Evolutionary conservation across 331 rosid genomes (phyloP).

Genomic region (Acacia concinna): DNA sequence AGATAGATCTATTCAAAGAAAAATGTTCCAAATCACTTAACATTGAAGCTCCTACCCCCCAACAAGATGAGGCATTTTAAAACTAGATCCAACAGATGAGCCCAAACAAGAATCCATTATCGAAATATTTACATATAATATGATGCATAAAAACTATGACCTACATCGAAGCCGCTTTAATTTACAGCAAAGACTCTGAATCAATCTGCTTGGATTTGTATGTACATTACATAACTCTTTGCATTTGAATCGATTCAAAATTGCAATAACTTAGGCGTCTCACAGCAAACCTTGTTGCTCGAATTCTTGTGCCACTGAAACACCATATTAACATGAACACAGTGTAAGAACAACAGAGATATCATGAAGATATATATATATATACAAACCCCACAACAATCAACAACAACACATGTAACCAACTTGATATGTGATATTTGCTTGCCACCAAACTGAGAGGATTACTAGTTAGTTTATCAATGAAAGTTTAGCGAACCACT

Average conservation of each 20-base stretch:
- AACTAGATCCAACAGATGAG: neutral
- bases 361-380: neutral
- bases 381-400: too few relatives aligned
- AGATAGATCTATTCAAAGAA: neutral
- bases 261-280: conserved; percentile 27
- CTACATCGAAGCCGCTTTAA: neutral
- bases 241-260: conserved; percentile 22
- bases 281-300: conserved; percentile 49
- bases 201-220: conserved; percentile 15
- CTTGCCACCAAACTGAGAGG: neutral
- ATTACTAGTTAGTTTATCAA: neutral
- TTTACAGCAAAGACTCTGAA: neutral
- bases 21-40: conserved; percentile 16
- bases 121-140: neutral
- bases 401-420: neutral
- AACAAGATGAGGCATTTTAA: neutral
- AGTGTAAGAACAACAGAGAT: neutral
- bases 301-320: conserved; percentile 49
- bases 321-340: conserved; percentile 5
- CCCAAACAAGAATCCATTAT: neutral
- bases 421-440: conserved; percentile 2
- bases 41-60: neutral
- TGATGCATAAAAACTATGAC: neutral
- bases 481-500: neutral
- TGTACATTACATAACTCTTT: conserved; percentile 22